A percentile compares a stretch with the other conserved stretches of the same genome.
Evolutionary conservation across 176 grass and related monocot species (phyloP).

Genomic region (Oryza glumipatula): DNA sequence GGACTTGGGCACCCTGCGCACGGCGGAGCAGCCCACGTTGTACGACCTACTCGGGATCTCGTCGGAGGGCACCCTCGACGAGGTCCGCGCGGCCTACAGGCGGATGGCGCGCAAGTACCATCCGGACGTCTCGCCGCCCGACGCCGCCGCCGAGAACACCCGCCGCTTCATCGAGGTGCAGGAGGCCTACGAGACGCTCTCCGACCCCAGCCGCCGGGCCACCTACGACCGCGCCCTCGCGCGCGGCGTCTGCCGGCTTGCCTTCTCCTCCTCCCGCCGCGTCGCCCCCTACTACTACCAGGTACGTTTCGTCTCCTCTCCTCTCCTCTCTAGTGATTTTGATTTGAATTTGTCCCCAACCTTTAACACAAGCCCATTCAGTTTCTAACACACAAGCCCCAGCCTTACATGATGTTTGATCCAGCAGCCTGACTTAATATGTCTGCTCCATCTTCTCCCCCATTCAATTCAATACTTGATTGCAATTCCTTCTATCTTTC

Average conservation of each 20-base stretch:
- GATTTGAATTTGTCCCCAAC: not conserved
- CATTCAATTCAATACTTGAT: not conserved
- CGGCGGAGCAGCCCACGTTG: conserved; percentile 51
- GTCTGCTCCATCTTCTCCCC: not conserved
- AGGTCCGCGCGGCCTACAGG: conserved; percentile 77
- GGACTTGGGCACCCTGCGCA: conserved; percentile 30
- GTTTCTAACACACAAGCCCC: too few species aligned
- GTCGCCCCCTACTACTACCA: conserved; percentile 40
- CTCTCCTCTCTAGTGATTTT: not conserved
- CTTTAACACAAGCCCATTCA: too few species aligned
- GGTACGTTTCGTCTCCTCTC: conserved; percentile 19
- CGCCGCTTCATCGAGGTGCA: conserved; percentile 82
- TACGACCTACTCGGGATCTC: conserved; percentile 78
- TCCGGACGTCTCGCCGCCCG: conserved; percentile 80
- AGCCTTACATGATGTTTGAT: too few species aligned
- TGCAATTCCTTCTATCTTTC: too few species aligned
- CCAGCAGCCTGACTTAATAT: not conserved
- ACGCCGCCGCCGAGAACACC: conserved; percentile 64
- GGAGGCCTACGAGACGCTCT: conserved; percentile 92
- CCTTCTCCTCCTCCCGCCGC: conserved; percentile 47
- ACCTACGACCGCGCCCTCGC: conserved; percentile 67
- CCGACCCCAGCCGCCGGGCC: conserved; percentile 68
- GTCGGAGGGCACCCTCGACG: conserved; percentile 57
- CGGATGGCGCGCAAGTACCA: conserved; percentile 82
- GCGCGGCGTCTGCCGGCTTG: conserved; percentile 51